Evolutionary conservation across 2,329 filamentous ascomycete genomes (phyloP), one percentile per base, ranked within the genome.

Genomic region (Aureobasidium sp.): DNA sequence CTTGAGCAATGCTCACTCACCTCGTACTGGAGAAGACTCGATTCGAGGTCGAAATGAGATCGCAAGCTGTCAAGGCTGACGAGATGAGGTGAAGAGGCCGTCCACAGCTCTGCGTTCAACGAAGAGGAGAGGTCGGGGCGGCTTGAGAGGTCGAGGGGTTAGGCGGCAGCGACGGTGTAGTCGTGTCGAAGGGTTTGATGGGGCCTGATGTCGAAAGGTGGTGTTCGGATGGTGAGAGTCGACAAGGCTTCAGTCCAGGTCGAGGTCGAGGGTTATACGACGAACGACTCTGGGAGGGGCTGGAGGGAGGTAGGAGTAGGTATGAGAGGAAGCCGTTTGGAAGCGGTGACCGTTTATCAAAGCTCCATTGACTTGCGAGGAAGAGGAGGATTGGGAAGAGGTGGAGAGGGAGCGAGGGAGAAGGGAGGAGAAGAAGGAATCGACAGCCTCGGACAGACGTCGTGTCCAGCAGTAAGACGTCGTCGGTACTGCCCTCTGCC

Each of bases 61-160:
- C 62, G 44, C 24, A 53, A 44, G 51, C 39, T 59, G 36, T 17
- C 44, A 26, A 29, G 29, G 51, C 44, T 44, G 43, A 43, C 53
- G 50, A 50, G 44, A 43, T 27, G 44, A 51, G 46, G 41, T 20
- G 43, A 36, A 50, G 41, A 59, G 44, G 56, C 57, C 57, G 57
- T 60, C 57, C 57, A 51, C 44, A 46, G 70, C 73, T 74, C 73
- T 73, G 69, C 71, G 72, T 67, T 73, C 72, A 76, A 76, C 75
- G 73, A 74, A 73, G 74, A 75, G 71, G 71, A 73, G 71, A 72
- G 70, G 67, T 69, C 69, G 70, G 72, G 70, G 43, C 47, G 48
- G 47, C 50, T 37, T 27, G 37, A 71, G 70, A 71, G 69, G 67
- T 68, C 68, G 71, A 72, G 70, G 43, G 39, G 37, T 36, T 20